These are phyloP conservation scores for Cladosporium sp. DNA, from an alignment of 2,329 filamentous ascomycete genomes.

Conservation along the genomic window DNA sequence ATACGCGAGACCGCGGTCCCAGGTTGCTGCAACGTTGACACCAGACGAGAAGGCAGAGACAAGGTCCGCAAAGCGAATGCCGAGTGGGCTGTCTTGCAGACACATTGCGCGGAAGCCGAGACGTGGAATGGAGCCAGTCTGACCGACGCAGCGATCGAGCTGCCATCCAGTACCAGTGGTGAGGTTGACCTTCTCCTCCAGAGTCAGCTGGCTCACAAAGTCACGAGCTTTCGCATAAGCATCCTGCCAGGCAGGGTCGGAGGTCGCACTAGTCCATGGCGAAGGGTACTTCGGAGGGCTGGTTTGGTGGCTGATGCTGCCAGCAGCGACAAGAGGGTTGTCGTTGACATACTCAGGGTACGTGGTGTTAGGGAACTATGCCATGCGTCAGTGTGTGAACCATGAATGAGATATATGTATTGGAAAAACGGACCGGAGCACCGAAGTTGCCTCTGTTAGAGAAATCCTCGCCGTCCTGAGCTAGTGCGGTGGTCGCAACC, in stretches of 20 bases:
- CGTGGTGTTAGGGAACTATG: slow-evolving; percentile 31
- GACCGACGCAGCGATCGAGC: slow-evolving; percentile 74
- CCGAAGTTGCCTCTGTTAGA: slow-evolving; percentile 18
- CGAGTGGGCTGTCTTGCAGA: slow-evolving; percentile 81
- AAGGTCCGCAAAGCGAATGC: slow-evolving; percentile 70
- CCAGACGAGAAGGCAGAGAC: slow-evolving; percentile 40
- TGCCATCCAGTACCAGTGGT: slow-evolving; percentile 54
- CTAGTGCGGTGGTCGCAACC: slow-evolving; percentile 11
- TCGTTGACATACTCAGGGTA: slow-evolving; percentile 32
- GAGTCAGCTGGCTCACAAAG: slow-evolving; percentile 38
- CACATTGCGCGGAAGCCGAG: slow-evolving; percentile 73
- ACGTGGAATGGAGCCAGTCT: slow-evolving; percentile 69
- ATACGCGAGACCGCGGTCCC: slow-evolving; percentile 67
- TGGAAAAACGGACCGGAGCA: slow-evolving; percentile 3
- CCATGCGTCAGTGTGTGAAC: background rate
- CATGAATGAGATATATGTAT: background rate
- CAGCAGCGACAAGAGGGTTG: slow-evolving; percentile 31
- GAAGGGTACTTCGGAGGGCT: slow-evolving; percentile 34
- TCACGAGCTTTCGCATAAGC: slow-evolving; percentile 37
- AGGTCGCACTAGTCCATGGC: slow-evolving; percentile 41
- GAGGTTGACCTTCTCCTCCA: slow-evolving; percentile 40
- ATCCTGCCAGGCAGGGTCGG: slow-evolving; percentile 44
- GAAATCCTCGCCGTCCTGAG: slow-evolving; percentile 15
- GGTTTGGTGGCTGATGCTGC: slow-evolving; percentile 30
- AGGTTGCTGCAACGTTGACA: slow-evolving; percentile 40